These are phyloP conservation scores for Colletotrichum nymphaeae DNA, from an alignment of 2,329 filamentous ascomycete genomes.

Conservation along the genomic window DNA sequence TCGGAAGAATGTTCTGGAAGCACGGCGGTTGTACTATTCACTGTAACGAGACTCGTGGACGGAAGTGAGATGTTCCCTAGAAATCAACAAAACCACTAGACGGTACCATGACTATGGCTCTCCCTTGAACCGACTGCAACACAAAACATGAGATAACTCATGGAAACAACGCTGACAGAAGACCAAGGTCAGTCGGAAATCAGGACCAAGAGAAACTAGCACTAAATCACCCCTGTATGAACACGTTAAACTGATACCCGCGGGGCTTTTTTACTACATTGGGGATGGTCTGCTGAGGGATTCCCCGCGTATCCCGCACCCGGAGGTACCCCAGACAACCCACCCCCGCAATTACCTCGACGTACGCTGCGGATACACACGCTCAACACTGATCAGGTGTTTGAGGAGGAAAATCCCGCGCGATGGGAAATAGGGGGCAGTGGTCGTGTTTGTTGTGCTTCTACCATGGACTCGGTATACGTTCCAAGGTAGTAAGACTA, in stretches of 20 bases:
- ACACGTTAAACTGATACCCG: background rate
- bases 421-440: background rate
- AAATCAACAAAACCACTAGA: background rate
- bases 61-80: too few relatives aligned
- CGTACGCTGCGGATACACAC: background rate
- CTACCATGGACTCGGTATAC: too few relatives aligned
- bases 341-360: slow-evolving; percentile 18
- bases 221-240: background rate
- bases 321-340: slow-evolving; percentile 23
- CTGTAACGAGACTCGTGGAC: too few relatives aligned
- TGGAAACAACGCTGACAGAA: background rate
- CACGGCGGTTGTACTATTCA: too few relatives aligned
- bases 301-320: background rate
- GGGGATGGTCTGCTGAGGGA: background rate
- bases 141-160: background rate
- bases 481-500: too few relatives aligned
- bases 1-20: too few relatives aligned
- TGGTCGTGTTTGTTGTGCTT: too few relatives aligned
- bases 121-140: background rate
- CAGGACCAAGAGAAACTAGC: background rate
- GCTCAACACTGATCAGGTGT: background rate
- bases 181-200: background rate
- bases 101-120: background rate
- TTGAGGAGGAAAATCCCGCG: background rate
- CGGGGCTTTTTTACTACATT: slow-evolving; percentile 19